These are phyloP conservation scores for Cystobasidium onofrii DNA, from an alignment of 768 basidiomycete species.

Conservation along the genomic window DNA sequence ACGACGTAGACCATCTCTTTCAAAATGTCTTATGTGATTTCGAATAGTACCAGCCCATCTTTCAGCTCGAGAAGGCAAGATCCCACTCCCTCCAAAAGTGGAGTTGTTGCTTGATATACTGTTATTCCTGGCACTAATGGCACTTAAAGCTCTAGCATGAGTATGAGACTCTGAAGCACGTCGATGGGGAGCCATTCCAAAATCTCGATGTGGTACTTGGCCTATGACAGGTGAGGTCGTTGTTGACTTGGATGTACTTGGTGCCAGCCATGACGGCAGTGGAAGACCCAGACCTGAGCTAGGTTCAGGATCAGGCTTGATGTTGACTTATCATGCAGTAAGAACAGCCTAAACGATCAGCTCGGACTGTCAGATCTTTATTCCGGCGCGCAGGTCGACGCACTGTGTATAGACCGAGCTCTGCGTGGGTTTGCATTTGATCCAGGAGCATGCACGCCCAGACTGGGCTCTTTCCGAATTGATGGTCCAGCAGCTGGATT, in stretches of 20 bases:
- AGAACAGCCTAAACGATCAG: background rate
- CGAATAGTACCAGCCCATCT: conserved; percentile 11
- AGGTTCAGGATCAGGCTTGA: conserved; percentile 18
- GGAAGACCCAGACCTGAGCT: background rate
- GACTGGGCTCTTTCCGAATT: background rate
- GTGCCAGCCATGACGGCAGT: conserved; percentile 1
- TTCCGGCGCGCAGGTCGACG: background rate
- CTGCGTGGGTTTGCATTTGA: background rate
- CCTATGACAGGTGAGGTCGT: background rate
- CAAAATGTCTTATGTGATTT: background rate
- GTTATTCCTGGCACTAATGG: background rate
- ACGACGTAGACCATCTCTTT: conserved; percentile 7
- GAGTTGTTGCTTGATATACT: background rate
- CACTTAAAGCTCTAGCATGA: background rate
- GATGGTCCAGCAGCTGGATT: background rate
- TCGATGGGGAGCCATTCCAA: conserved; percentile 8
- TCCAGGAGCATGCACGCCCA: background rate
- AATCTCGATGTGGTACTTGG: conserved; percentile 8
- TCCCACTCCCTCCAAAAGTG: background rate
- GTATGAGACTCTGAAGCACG: background rate
- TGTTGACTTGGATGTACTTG: background rate
- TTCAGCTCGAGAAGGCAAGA: background rate
- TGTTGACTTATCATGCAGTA: background rate
- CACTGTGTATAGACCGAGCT: conserved; percentile 1
- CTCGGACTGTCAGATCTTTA: background rate